Conservation (phyloP, 2,329 filamentous ascomycete genomes). For the Cryphonectria nitschkei region DNA sequence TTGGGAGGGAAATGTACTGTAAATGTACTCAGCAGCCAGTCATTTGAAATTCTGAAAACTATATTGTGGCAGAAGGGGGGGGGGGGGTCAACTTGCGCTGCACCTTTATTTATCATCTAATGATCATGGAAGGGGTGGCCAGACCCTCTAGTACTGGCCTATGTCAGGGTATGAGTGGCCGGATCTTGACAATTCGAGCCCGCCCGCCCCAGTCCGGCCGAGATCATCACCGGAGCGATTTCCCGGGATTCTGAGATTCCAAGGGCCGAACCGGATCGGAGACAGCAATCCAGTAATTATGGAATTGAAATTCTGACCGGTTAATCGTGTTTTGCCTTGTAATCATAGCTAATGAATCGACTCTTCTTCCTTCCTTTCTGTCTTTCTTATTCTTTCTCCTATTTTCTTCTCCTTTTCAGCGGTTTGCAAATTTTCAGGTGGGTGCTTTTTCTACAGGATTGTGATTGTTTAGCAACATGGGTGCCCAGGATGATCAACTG, state of each 20-base stretch:
- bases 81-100: neutral
- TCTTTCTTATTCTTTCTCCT: neutral
- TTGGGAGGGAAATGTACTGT: neutral
- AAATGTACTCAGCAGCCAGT: neutral
- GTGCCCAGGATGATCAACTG: neutral
- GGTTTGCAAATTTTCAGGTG: neutral
- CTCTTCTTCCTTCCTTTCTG: neutral
- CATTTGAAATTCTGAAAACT: neutral
- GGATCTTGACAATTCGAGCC: neutral
- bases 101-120: neutral
- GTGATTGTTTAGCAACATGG: neutral
- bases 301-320: neutral
- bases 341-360: neutral
- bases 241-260: neutral
- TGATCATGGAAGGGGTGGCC: neutral
- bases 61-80: neutral
- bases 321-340: neutral
- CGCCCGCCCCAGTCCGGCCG: slow-evolving; percentile 6
- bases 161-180: neutral
- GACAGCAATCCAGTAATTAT: neutral
- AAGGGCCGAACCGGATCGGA: neutral
- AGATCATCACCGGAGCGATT: neutral
- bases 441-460: neutral
- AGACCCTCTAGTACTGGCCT: neutral
- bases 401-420: neutral